Base-by-base conservation (phyloP, 352 stramenopile genomes). In the Phytopythium delawarense region DNA sequence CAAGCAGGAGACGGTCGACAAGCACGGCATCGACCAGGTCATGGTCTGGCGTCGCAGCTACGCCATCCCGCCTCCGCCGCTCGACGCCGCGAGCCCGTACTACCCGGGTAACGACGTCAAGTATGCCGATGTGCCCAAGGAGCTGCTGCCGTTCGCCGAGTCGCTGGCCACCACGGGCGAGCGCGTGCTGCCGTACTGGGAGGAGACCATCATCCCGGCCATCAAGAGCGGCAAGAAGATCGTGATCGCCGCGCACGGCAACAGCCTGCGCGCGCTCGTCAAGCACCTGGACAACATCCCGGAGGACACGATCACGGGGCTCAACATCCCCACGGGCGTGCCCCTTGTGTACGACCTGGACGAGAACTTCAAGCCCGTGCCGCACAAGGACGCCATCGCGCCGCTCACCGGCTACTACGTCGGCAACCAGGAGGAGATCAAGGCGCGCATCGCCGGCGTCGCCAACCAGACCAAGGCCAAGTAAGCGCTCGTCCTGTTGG, bases 11-110 rank as follows among this genome's bases (percentile, higher is more conserved):
- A 97, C 90, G 2, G 92, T 96, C 7, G 76, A 92, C 60, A 88
- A 97, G 70, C 80, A 98, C 57, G 93, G 96, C 35, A 79, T 92
- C 49, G 92, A 98, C 37, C 76, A 97, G 57, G 96, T 99, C 53
- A 87, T 96, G 62, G 76, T 98, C 65, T 99, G 97, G 97, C 84
- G 97, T 65, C 88, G 97, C 60, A 97, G 86, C 69, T 99, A 99
- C 81, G 97, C 99, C 80, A 97, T 99, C 66, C 97, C 97, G 59
- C 98, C 98, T 21, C 98, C 98, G 35, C 69, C 84, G 52, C 83
- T 99, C 7, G 93, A 74, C 87, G 98, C 78, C 50, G 67, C 81
- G 51, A 96, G 96, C 71, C 71, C 88, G 67, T 97, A 97, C 75
- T 98, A 96, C 71, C 94, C 92, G 4, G 89, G 91, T 57, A 87